These are phyloP conservation scores for Metschnikowia koreensis DNA, from an alignment of 805 yeast species.

Conservation along the genomic window DNA sequence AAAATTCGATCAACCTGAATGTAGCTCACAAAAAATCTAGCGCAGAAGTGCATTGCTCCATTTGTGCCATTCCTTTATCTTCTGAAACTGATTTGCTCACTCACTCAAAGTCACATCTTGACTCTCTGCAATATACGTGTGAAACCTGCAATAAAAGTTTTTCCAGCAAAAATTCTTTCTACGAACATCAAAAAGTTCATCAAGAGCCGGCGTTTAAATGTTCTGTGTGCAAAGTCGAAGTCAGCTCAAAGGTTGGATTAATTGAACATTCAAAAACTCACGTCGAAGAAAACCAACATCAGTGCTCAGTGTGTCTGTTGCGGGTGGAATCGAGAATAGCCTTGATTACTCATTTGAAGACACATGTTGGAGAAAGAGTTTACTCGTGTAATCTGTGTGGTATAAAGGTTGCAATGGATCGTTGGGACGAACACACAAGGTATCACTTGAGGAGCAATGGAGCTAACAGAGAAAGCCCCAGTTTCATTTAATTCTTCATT, in stretches of 20 bases:
- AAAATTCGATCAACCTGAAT: too few relatives aligned
- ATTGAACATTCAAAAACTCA: background rate
- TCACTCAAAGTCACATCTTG: background rate
- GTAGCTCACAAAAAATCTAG: background rate
- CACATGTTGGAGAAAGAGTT: background rate
- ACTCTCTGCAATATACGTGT: background rate
- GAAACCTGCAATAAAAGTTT: background rate
- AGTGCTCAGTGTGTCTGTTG: background rate
- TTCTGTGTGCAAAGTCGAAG: background rate
- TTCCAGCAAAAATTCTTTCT: background rate
- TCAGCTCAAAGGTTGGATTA: background rate
- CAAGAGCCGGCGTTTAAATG: background rate
- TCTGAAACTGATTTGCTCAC: background rate
- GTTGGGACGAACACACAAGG: background rate
- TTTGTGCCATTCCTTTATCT: background rate
- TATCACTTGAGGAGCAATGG: background rate
- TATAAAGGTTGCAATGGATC: background rate
- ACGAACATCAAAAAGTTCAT: background rate
- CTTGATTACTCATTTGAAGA: background rate
- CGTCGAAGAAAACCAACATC: background rate
- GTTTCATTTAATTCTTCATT: too few relatives aligned
- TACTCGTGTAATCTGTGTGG: background rate
- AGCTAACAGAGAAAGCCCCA: background rate
- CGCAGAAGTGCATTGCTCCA: background rate
- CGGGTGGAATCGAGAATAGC: background rate